Percentiles rank a stretch among this genome's conserved stretches.
Evolutionary conservation across 2,329 filamentous ascomycete genomes (phyloP).

Genomic region (Pyricularia grisea): DNA sequence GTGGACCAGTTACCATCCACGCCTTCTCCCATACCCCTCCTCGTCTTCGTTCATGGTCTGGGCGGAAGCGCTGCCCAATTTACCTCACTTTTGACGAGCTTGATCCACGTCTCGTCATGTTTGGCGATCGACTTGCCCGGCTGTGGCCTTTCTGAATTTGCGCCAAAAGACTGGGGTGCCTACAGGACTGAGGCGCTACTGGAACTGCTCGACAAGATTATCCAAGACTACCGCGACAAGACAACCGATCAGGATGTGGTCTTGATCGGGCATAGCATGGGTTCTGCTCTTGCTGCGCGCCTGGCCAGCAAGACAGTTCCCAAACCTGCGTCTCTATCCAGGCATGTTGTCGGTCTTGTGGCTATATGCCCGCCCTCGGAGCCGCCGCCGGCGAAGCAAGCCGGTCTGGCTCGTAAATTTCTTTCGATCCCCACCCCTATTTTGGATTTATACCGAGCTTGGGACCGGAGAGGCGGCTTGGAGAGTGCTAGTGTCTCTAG

Average conservation of each 20-base stretch:
- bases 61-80: conserved; percentile 92
- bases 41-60: conserved; percentile 88
- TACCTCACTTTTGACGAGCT: conserved; percentile 66
- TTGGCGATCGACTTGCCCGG: conserved; percentile 85
- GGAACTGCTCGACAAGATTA: conserved; percentile 64
- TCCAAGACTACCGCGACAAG: conserved; percentile 62
- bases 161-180: conserved; percentile 61
- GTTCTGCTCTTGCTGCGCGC: conserved; percentile 66
- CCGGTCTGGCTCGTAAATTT: conserved; percentile 41
- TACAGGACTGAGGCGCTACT: conserved; percentile 70
- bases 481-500: conserved; percentile 70
- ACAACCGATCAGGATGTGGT: conserved; percentile 59
- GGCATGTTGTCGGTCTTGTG: conserved; percentile 65
- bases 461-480: conserved; percentile 70
- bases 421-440: conserved; percentile 61
- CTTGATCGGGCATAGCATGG: conserved; percentile 84
- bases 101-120: conserved; percentile 76
- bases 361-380: conserved; percentile 71
- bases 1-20: conserved; percentile 68
- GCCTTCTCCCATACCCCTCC: conserved; percentile 66
- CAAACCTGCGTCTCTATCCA: conserved; percentile 34
- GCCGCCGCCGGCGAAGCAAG: conserved; percentile 46
- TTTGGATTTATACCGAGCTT: conserved; percentile 67
- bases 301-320: conserved; percentile 45
- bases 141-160: conserved; percentile 72